Evolutionary conservation across 495 filamentous ascomycete species (phyloP).

Genomic region (Astrothelium macrocarpum): DNA sequence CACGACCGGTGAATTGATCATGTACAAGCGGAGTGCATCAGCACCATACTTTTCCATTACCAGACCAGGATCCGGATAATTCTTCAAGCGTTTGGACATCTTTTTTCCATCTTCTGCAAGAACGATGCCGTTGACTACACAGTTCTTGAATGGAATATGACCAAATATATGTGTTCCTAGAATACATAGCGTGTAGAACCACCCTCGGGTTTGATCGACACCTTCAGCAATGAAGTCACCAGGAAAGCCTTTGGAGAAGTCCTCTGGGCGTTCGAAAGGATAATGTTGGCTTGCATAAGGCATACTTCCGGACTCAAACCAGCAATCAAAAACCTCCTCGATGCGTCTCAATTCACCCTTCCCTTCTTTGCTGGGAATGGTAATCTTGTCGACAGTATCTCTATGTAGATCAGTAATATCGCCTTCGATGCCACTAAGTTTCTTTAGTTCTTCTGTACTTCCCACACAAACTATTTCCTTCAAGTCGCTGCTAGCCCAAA

Average conservation of each 20-base stretch:
- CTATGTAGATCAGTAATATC: conserved; percentile 87
- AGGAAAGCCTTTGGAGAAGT: conserved; percentile 76
- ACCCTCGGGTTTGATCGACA: conserved; percentile 87
- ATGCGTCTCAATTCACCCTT: conserved; percentile 75
- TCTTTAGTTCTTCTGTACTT: conserved; percentile 75
- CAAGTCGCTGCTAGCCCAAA: conserved; percentile 85
- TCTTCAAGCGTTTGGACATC: conserved; percentile 97
- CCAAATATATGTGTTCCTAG: conserved; percentile 88
- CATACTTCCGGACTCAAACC: conserved; percentile 94
- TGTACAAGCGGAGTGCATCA: conserved; percentile 85
- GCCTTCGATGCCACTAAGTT: conserved; percentile 74
- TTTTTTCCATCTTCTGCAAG: conserved; percentile 96
- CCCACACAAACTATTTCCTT: conserved; percentile 83
- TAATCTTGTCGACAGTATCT: conserved; percentile 92
- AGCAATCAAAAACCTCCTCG: conserved; percentile 94
- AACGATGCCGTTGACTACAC: conserved; percentile 94
- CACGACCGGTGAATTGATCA: conserved; percentile 97
- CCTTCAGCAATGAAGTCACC: conserved; percentile 97
- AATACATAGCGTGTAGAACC: conserved; percentile 93
- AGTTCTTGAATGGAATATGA: conserved; percentile 86
- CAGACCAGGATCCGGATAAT: conserved; percentile 83
- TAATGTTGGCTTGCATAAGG: conserved; percentile 90
- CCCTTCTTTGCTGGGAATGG: conserved; percentile 85
- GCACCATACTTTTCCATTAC: conserved; percentile 87
- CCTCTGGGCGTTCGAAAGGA: conserved; percentile 71